These are phyloP conservation scores for Fusarium sp. DNA, from an alignment of 2,329 filamentous ascomycete genomes.

Conservation along the genomic window DNA sequence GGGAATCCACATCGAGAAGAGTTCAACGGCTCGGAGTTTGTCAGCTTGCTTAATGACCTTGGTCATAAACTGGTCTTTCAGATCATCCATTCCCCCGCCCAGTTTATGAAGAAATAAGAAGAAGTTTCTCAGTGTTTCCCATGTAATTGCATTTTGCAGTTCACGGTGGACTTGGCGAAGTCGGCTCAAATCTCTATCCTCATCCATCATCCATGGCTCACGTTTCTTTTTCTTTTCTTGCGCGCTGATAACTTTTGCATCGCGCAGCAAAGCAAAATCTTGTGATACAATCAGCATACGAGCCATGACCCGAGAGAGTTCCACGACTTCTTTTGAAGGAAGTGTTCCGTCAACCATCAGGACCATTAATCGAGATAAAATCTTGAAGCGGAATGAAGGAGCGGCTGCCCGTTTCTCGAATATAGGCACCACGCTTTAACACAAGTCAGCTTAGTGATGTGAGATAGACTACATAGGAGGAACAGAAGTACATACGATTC, in stretches of 20 bases:
- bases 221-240: not conserved
- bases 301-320: not conserved
- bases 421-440: conserved; percentile 5
- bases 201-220: not conserved
- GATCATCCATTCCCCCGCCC: conserved; percentile 28
- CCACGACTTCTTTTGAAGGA: not conserved
- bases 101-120: conserved; percentile 13
- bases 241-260: not conserved
- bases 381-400: conserved; percentile 11
- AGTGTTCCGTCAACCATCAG: not conserved
- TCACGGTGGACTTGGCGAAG: not conserved
- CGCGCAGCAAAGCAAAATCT: not conserved
- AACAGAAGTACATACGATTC: conserved; percentile 18
- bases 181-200: not conserved
- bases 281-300: not conserved
- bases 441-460: not conserved
- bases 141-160: not conserved
- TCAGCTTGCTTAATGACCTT: conserved; percentile 30
- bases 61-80: conserved; percentile 31
- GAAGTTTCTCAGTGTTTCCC: conserved; percentile 12
- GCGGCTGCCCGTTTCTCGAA: not conserved
- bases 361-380: conserved; percentile 11
- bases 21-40: conserved; percentile 25
- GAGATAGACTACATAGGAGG: too few species aligned
- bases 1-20: conserved; percentile 47